Base-by-base conservation (phyloP, 805 yeast genomes). In the Hanseniaspora pseudoguilliermondii region DNA sequence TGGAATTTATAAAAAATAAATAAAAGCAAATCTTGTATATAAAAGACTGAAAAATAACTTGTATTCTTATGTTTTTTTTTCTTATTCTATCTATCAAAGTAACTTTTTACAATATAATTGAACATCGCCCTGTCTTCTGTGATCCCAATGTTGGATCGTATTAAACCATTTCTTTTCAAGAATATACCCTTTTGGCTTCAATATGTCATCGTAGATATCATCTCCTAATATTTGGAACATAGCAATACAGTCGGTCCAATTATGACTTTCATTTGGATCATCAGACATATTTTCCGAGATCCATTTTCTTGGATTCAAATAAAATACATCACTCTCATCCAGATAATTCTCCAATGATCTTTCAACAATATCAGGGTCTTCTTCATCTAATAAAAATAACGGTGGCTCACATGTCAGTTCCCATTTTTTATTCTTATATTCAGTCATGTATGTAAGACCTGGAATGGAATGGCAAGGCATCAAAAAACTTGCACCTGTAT, bases 381-480 rank as follows among this genome's bases (percentile, higher is more conserved):
- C 60, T 29, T 67, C 68, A 20, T 63, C 60, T 25, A 73, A 46
- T 9, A 73, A 57, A 61, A 70, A 69, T 27, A 72, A 65, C 0
- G 98, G 97, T 0, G 99, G 99, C 57, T 88, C 95, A 67, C 99
- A 93, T 0, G 95, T 80, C 42, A 93, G 71, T 55, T 83, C 82
- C 95, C 96, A 86, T 1, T 82, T 59, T 0, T 65, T 61, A 4
- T 77, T 64, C 29, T 73, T 75, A 10, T 71, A 66, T 23, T 85
- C 70, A 64, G 90, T 95, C 42, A 93, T 69, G 65, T 84, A 81
- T 27, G 93, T 79, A 64, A 88, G 96, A 82, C 93, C 86, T 2
- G 98, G 99, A 0, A 97, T 91, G 0, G 97, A 90, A 67, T 93
- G 99, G 63, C 99, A 93, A 0, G 99, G 98, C 65, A 90, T 88